Base-by-base conservation (phyloP, 2,329 filamentous ascomycete species). In the Helotiales sp. region DNA sequence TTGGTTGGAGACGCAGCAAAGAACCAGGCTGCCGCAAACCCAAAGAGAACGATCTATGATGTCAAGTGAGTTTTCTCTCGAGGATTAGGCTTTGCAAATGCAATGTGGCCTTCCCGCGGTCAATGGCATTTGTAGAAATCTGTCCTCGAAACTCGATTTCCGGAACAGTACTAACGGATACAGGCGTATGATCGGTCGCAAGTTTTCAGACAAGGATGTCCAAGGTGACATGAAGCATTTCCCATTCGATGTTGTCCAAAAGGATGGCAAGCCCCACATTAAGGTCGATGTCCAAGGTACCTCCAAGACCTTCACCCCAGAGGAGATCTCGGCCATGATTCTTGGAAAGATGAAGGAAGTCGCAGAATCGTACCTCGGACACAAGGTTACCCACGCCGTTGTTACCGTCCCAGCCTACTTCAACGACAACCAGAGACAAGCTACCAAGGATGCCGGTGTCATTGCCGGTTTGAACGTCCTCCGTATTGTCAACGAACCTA, bases 151-250 rank as follows among this genome's bases (percentile, higher is more conserved):
- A 7, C 8, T 52, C 20, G 49, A 59, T 37, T 49, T 30, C 24
- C 22, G 6, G 37, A 30, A 8, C 57, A 66, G 52, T 30, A 70
- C 80, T 82, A 75, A 82, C 74, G 26, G 30, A 52, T 61, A 7
- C 71, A 93, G 91, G 85, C 92, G 92, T 79, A 82, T 96, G 77
- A 94, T 96, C 78, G 92, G 92, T 77, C 91, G 91, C 81, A 96
- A 94, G 83, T 94, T 86, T 81, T 82, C 83, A 60, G 92, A 96
- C 80, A 92, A 91, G 84, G 92, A 96, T 72, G 90, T 97, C 73
- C 94, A 97, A 85, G 87, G 85, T 79, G 96, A 99, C 79, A 87
- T 96, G 79, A 98, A 99, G 92, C 92, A 97, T 86, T 97, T 97
- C 88, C 95, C 96, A 78, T 99, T 95, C 91, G 93, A 93, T 84